Base-by-base conservation (phyloP, 2,329 filamentous ascomycete genomes). In the Cladosporium velox region DNA sequence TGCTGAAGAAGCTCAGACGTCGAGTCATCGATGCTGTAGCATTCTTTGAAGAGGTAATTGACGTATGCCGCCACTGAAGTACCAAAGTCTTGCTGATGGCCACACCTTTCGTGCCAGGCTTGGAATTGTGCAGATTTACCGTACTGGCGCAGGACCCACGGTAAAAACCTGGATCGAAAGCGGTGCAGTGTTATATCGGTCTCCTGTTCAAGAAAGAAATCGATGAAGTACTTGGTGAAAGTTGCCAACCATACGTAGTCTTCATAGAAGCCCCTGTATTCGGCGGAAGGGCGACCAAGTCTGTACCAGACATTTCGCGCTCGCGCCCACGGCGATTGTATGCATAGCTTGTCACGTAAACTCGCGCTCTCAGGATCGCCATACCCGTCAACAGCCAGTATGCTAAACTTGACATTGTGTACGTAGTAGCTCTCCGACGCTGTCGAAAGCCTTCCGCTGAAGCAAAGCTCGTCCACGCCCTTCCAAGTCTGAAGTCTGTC, bases 221-320 rank as follows among this genome's bases (percentile, higher is more conserved):
- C 89, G 1, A 93, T 82, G 28, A 90, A 84, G 71, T 92, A 87
- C 72, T 93, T 94, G 0, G 85, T 83, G 0, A 95, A 79, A 62
- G 90, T 84, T 0, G 87, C 89, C 0, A 93, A 77, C 91, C 91
- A 95, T 0, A 88, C 67, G 67, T 92, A 94, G 0, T 86, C 83
- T 0, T 77, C 59, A 66, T 88, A 85, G 70, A 89, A 93, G 1
- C 86, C 78, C 12, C 67, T 68, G 71, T 95, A 96, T 44, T 88
- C 87, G 0, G 68, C 32, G 0, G 87, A 81, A 0, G 91, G 89
- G 1, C 66, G 69, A 1, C 72, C 72, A 0, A 96, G 76, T 11
- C 82, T 82, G 72, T 93, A 95, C 80, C 88, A 94, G 0, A 91
- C 75, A 26, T 64, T 59, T 3, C 55, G 41, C 5, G 14, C 55